These are phyloP conservation scores for Colletotrichum sublineola DNA, from an alignment of 2,329 filamentous ascomycete species.

Conservation along the genomic window DNA sequence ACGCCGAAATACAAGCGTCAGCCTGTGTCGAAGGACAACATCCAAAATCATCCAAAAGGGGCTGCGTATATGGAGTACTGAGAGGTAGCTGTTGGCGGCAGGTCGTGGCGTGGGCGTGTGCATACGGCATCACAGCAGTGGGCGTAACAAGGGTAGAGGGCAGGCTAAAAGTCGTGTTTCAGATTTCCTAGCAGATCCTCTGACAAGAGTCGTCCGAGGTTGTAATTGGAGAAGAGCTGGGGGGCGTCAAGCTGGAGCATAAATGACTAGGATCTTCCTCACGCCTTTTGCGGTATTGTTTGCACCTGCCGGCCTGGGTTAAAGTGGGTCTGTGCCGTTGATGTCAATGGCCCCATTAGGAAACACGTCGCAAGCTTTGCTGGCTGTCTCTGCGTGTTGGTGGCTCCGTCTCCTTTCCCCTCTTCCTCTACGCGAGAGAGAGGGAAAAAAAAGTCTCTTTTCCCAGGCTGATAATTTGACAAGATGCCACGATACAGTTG, in stretches of 20 bases:
- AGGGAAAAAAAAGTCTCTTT: slow-evolving; percentile 30
- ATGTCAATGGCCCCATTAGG: slow-evolving; percentile 35
- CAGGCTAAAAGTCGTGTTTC: slow-evolving; percentile 38
- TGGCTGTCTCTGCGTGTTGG: slow-evolving; percentile 9
- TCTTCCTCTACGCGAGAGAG: not conserved
- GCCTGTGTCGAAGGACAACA: not conserved
- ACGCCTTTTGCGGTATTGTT: slow-evolving; percentile 35
- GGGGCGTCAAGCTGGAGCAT: slow-evolving; percentile 36
- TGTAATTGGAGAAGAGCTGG: slow-evolving; percentile 32
- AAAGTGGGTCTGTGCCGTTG: slow-evolving; percentile 30
- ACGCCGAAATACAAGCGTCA: slow-evolving; percentile 10
- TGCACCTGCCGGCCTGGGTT: slow-evolving; percentile 28
- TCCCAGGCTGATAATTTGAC: slow-evolving; percentile 31
- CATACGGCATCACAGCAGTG: slow-evolving; percentile 25
- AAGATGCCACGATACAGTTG: slow-evolving; percentile 10
- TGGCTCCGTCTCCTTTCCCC: slow-evolving; percentile 9
- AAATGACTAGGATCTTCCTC: slow-evolving; percentile 39
- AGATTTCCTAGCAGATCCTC: slow-evolving; percentile 39
- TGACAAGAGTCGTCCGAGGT: slow-evolving; percentile 40
- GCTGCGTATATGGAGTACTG: not conserved
- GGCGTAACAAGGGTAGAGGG: slow-evolving; percentile 26
- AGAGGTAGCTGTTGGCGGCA: slow-evolving; percentile 32
- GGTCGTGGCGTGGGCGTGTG: slow-evolving; percentile 38
- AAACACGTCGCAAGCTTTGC: slow-evolving; percentile 39
- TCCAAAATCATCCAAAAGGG: slow-evolving; percentile 9